Percentiles rank a stretch among this genome's conserved stretches.
phyloP scores from a whole-genome alignment of 768 basidiomycete species.

The Phlegmacium glaucopus region DNA sequence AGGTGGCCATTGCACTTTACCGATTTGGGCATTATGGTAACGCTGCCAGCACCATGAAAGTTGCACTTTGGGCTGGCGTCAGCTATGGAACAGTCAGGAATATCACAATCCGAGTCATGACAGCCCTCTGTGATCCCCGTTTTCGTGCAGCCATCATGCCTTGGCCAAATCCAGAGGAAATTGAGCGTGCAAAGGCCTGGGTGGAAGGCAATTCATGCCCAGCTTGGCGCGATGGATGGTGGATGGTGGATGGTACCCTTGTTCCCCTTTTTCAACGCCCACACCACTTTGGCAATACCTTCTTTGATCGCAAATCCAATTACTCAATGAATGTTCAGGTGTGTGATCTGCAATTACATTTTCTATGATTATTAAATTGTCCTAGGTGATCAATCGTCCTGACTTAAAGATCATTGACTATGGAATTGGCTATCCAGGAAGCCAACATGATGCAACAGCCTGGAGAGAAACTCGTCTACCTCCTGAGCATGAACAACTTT shows the following conservation, averaged over 20 bases:
- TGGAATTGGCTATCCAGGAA: constrained; percentile 29
- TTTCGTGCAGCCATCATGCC: constrained; percentile 23
- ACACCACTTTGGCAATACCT: constrained; percentile 30
- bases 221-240: constrained; percentile 34
- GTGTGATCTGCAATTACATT: constrained; percentile 1
- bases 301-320: constrained; percentile 34
- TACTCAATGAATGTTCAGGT: constrained; percentile 36
- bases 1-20: constrained; percentile 3
- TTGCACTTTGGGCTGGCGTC: constrained; percentile 34
- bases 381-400: constrained; percentile 11
- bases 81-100: constrained; percentile 29
- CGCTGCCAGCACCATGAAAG: constrained; percentile 25
- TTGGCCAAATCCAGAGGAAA: constrained; percentile 26
- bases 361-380: not conserved
- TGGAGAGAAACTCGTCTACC: constrained; percentile 21
- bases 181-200: constrained; percentile 35
- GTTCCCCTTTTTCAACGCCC: constrained; percentile 29
- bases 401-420: constrained; percentile 34
- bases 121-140: constrained; percentile 15
- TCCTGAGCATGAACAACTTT: constrained; percentile 17
- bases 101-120: constrained; percentile 25
- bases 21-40: constrained; percentile 12
- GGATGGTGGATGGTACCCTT: no score
- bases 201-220: constrained; percentile 28
- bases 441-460: constrained; percentile 33